Percentiles rank a stretch among this genome's conserved stretches.
These are phyloP conservation scores for Chloromonas sp. DNA, from an alignment of 163 green algal genomes.

Conservation along the genomic window DNA sequence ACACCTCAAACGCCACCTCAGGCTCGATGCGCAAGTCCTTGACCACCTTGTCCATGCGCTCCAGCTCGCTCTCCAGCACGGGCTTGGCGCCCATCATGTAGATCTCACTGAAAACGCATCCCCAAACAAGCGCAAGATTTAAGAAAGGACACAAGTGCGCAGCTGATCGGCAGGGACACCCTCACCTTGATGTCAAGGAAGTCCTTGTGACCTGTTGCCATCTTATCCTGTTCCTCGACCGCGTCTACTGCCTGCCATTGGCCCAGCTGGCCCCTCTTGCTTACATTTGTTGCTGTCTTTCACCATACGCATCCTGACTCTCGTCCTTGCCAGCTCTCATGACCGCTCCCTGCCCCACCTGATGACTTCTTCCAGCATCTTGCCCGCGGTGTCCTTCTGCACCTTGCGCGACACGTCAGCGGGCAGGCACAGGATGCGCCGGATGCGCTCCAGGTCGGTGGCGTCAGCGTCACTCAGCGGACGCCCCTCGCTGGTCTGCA, in stretches of 20 bases:
- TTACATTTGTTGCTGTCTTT: no score
- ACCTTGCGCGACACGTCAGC: slow-evolving; percentile 42
- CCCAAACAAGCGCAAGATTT: no score
- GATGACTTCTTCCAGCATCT: slow-evolving; percentile 41
- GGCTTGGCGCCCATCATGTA: slow-evolving; percentile 51
- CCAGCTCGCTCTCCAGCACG: slow-evolving; percentile 31
- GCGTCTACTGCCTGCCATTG: no score
- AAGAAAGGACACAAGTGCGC: no score
- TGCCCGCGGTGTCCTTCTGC: slow-evolving; percentile 29
- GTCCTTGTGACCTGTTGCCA: no score
- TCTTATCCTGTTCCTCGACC: no score
- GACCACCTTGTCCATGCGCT: slow-evolving; percentile 39
- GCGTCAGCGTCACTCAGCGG: slow-evolving; percentile 64
- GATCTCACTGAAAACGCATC: slow-evolving; percentile 23
- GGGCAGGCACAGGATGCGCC: slow-evolving; percentile 85
- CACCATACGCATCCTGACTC: no score
- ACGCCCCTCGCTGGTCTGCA: background rate
- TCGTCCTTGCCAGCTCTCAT: no score
- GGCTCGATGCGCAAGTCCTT: slow-evolving; percentile 52
- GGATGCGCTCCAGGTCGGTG: slow-evolving; percentile 65
- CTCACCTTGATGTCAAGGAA: no score
- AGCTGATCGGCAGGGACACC: no score
- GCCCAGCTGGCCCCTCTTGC: no score
- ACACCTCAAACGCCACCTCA: slow-evolving; percentile 10
- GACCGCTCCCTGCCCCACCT: background rate